Evolutionary conservation across 148 eudicot genomes (phyloP).

Genomic region (Rhododendron ovatum): DNA sequence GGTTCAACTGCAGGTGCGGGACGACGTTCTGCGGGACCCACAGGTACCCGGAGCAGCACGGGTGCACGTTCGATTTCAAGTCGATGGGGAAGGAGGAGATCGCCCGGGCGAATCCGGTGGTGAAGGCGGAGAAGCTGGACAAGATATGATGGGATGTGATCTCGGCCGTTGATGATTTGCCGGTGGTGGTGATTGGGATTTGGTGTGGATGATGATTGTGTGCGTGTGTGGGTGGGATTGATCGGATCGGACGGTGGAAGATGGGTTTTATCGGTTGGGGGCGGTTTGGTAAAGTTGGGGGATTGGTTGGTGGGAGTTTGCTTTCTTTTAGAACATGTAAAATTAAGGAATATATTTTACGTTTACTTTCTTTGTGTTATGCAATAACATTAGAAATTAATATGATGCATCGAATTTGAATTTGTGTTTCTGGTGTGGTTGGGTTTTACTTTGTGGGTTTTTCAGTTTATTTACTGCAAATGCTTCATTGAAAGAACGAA

Average conservation of each 20-base stretch:
- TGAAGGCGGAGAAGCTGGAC: constrained; percentile 38
- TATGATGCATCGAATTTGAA: not conserved
- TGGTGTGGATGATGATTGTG: not conserved
- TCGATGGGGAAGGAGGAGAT: constrained; percentile 27
- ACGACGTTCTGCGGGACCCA: constrained; percentile 41
- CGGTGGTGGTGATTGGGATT: not conserved
- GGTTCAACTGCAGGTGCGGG: constrained; percentile 53
- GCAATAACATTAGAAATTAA: not conserved
- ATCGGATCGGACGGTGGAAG: not conserved
- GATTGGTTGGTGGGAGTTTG: not conserved
- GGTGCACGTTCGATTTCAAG: constrained; percentile 43
- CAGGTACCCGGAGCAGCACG: constrained; percentile 50
- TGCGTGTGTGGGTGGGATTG: not conserved
- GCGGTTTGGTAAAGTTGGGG: not conserved
- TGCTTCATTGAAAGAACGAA: not conserved
- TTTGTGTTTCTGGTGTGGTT: not conserved
- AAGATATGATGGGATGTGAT: constrained; percentile 16
- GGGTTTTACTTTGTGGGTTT: not conserved
- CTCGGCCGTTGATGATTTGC: not conserved
- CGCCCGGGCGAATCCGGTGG: constrained; percentile 31
- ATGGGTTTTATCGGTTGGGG: not conserved
- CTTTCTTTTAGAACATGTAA: not conserved
- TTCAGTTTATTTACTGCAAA: not conserved
- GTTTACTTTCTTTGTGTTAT: not conserved
- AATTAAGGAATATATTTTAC: not conserved